phyloP scores from a whole-genome alignment of 2,329 filamentous ascomycete genomes.

The Beauveria bassiana region DNA sequence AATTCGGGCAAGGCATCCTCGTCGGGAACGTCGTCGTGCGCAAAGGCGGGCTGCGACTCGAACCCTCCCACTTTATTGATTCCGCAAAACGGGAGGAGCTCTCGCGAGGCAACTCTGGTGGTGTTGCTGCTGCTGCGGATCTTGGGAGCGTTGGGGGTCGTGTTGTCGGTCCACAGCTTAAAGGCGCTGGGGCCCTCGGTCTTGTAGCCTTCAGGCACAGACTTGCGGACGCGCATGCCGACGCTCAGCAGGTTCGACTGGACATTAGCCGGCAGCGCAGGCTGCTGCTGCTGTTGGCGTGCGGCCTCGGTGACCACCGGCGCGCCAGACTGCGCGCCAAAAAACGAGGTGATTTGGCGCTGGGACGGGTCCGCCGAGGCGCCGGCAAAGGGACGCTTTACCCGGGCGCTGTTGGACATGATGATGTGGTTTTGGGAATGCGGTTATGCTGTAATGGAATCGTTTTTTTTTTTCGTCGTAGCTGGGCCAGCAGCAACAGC shows the following conservation, averaged over 20 bases:
- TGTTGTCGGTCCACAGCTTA: slow-evolving; percentile 40
- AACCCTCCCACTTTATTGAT: slow-evolving; percentile 68
- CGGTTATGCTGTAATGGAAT: neutral
- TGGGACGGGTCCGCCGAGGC: slow-evolving; percentile 50
- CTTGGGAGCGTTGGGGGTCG: slow-evolving; percentile 13
- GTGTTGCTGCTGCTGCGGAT: slow-evolving; percentile 14
- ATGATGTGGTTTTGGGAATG: slow-evolving; percentile 13
- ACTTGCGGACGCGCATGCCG: slow-evolving; percentile 91
- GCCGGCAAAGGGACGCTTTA: slow-evolving; percentile 56
- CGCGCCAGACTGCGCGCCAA: slow-evolving; percentile 31
- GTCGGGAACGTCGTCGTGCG: slow-evolving; percentile 19
- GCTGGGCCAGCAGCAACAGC: slow-evolving; percentile 8
- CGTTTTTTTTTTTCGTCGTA: neutral
- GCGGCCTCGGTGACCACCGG: slow-evolving; percentile 20
- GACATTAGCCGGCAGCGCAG: slow-evolving; percentile 53
- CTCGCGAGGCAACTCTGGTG: slow-evolving; percentile 35
- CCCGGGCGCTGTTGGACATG: slow-evolving; percentile 44
- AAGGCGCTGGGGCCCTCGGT: slow-evolving; percentile 48
- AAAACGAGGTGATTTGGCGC: slow-evolving; percentile 59
- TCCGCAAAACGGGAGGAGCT: slow-evolving; percentile 75
- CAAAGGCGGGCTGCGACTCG: slow-evolving; percentile 46
- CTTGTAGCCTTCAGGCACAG: slow-evolving; percentile 90
- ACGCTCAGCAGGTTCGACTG: slow-evolving; percentile 83
- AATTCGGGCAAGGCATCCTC: slow-evolving; percentile 38
- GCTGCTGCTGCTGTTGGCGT: slow-evolving; percentile 31